Base-by-base conservation (phyloP, 257 asterid genomes). In the Scutellaria barbata region DNA sequence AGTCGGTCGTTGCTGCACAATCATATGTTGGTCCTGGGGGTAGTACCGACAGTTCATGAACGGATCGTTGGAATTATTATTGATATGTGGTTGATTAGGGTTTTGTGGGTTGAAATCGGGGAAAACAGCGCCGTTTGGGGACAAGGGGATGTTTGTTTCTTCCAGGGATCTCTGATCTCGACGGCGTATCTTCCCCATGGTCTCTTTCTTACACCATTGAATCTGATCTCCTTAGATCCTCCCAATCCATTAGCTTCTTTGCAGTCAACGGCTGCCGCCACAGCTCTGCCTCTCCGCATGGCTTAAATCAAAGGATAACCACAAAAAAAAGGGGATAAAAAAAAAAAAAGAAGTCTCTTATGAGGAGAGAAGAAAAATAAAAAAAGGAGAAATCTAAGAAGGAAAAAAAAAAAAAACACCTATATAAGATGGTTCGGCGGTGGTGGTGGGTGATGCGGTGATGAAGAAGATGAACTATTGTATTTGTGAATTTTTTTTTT, bases 121-220 rank as follows among this genome's bases (percentile, higher is more conserved):
- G 74, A 46, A 82, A 14, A 52, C 77, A 53, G 12, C 37, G 50
- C 64, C 79, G 76, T 52, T 61, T 0, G 51, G 61, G 4, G 67
- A 46, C 33, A 16, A 4, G 39, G 85, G 84, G 55, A 82, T 80
- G 61, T 85, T 85, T 0, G 85, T 85, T 53, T 84, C 83, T 81
- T 84, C 82, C 80, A 79, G 1, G 89, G 89, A 55, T 85, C 89
- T 12, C 89, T 69, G 62, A 85, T 85, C 80, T 82, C 89, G n/a
- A 87, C 87, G 20, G 87, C 87, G 14, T 63, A 80, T 17, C 87
- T 66, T 2, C 89, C 89, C 89, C 89, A 85, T 0, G 86, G 89
- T 66, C 87, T 71, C 76, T 81, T 81, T 0, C 87, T 73, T 8
- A 82, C 89, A 0, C 87, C 89, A 0, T 84, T 80, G 48, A 74